phyloP scores from a whole-genome alignment of 1,284 basidiomycete species.

The Termitomyces sp. region DNA sequence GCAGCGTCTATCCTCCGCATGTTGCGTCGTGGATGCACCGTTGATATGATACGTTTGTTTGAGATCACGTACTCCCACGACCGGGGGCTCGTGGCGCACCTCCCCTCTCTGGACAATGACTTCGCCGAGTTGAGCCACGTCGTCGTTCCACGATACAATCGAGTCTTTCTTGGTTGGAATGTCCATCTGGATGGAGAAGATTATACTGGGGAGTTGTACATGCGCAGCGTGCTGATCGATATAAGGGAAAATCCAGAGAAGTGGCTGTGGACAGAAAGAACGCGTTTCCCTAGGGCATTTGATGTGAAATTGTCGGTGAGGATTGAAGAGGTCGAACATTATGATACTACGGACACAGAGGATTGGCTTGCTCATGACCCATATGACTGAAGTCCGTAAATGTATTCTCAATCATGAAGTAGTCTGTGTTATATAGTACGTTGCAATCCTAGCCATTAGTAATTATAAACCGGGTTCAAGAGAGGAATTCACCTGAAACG shows the following conservation, averaged over 20 bases:
- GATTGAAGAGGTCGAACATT: conserved; percentile 14
- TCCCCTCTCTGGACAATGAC: conserved; percentile 27
- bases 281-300: conserved; percentile 28
- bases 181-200: conserved; percentile 45
- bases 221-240: conserved; percentile 44
- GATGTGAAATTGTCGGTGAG: conserved; percentile 33
- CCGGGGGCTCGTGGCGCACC: conserved; percentile 42
- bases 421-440: neutral
- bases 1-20: conserved; percentile 33
- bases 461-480: neutral
- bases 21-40: conserved; percentile 55
- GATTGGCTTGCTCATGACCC: conserved; percentile 14
- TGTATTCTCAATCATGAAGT: neutral
- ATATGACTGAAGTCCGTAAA: neutral
- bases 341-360: conserved; percentile 18
- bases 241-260: conserved; percentile 42
- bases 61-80: conserved; percentile 50
- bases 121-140: conserved; percentile 18
- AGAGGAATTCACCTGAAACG: neutral
- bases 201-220: conserved; percentile 45
- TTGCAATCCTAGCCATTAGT: neutral
- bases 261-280: conserved; percentile 40
- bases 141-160: conserved; percentile 21
- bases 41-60: conserved; percentile 52
- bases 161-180: conserved; percentile 64